phyloP scores from a whole-genome alignment of 2,329 filamentous ascomycete species.

The Drechslerella dactyloides region DNA sequence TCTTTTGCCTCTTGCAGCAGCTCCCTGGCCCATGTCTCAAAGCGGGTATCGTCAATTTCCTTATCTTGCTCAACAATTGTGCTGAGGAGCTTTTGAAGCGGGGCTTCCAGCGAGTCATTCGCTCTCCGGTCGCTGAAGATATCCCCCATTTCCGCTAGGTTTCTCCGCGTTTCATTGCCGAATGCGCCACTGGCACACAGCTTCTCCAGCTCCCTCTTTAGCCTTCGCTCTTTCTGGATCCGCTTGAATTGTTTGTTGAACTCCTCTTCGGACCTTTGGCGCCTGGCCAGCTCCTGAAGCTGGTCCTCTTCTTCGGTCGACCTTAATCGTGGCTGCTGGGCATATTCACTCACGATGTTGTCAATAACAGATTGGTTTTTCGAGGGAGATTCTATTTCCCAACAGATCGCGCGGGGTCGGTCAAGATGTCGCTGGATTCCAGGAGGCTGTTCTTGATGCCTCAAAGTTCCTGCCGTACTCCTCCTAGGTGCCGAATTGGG shows the following conservation, averaged over 20 bases:
- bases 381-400: neutral
- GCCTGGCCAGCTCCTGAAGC: neutral
- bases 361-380: slow-evolving; percentile 6
- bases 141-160: neutral
- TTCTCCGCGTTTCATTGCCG: neutral
- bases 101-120: neutral
- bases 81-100: slow-evolving; percentile 10
- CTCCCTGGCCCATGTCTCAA: slow-evolving; percentile 34
- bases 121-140: neutral
- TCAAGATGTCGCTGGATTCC: neutral
- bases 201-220: slow-evolving; percentile 7
- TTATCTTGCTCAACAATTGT: slow-evolving; percentile 20
- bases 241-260: slow-evolving; percentile 20
- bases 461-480: neutral
- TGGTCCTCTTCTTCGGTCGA: slow-evolving; percentile 9
- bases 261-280: slow-evolving; percentile 32
- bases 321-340: slow-evolving; percentile 20
- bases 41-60: slow-evolving; percentile 30
- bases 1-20: slow-evolving; percentile 12
- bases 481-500: neutral
- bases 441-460: neutral
- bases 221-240: neutral
- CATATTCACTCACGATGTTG: slow-evolving; percentile 21
- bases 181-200: slow-evolving; percentile 5
- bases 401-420: slow-evolving; percentile 14